phyloP scores from a whole-genome alignment of 192 early-diverging fungal species.

The Linnemannia elongata region DNA sequence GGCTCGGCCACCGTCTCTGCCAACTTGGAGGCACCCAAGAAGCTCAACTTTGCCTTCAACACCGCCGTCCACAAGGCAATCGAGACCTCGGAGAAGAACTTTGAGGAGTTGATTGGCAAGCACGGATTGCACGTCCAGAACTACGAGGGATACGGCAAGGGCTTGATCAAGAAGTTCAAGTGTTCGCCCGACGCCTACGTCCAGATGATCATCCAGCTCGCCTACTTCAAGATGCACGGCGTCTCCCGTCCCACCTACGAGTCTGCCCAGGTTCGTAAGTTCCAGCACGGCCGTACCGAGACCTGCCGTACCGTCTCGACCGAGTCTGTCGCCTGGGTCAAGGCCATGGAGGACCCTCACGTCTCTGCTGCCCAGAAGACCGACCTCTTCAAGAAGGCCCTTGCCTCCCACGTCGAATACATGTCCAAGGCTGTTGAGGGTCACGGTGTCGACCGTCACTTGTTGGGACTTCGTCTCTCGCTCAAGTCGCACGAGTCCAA shows the following conservation, averaged over 20 bases:
- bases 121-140: conserved; percentile 89
- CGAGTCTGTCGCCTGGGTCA: conserved; percentile 87
- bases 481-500: conserved; percentile 80
- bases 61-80: conserved; percentile 72
- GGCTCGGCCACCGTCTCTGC: conserved; percentile 68
- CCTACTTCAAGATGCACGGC: conserved; percentile 93
- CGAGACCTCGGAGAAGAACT: conserved; percentile 78
- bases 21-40: conserved; percentile 74
- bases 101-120: conserved; percentile 81
- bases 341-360: conserved; percentile 82
- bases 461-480: conserved; percentile 88
- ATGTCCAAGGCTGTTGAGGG: conserved; percentile 86
- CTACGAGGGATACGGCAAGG: conserved; percentile 94
- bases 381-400: conserved; percentile 79
- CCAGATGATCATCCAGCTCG: conserved; percentile 97
- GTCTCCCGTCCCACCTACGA: conserved; percentile 90
- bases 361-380: conserved; percentile 68
- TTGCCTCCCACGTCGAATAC: conserved; percentile 83
- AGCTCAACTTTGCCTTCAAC: conserved; percentile 81
- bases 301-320: conserved; percentile 85
- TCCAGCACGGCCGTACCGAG: conserved; percentile 95
- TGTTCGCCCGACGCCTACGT: conserved; percentile 85
- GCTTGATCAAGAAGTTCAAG: conserved; percentile 89
- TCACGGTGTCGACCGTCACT: conserved; percentile 92
- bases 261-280: conserved; percentile 92